Evolutionary conservation across 306 rosid genomes (phyloP), one percentile per base, ranked within the genome.

Genomic region (Gillenia trifoliata): DNA sequence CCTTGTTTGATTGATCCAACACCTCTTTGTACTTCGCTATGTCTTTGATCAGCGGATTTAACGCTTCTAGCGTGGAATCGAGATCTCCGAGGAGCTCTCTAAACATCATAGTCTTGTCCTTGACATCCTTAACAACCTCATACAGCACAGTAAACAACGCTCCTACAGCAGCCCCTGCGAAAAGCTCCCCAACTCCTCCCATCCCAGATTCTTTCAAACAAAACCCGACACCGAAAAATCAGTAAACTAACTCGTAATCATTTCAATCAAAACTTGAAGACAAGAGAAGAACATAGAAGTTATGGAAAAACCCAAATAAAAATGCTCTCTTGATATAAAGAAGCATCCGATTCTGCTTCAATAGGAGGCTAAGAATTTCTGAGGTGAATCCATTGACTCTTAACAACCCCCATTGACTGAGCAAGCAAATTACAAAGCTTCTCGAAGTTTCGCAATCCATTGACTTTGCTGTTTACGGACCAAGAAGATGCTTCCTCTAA

Each of bases 1-100:
- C 91, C 28, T 41, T 29, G 17, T 70, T 55, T 8, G 71, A 57
- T n/a, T 56, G 78, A 36, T 82, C 85, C 68, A 87, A 15, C 22
- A 11, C 17, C 47, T 17, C 56, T 70, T 84, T 78, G 4, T 45
- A 64, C 50, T 28, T 34, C 0, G 60, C 62, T 15, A 89, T 85
- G 7, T 87, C 22, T 20, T 40, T 16, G 20, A 82, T 34, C 73
- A 82, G 13, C 10, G 82, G 79, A 20, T 6, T 20, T 41, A 85
- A 29, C 29, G 67, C 26, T 11, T 8, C 7, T 16, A 89, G 69
- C 3, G 75, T 87, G 4, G 6, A 1, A 15, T 36, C 23, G 33
- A 89, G 65, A 1, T 25, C 38, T 8, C 52, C 68, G 1, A 89
- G 78, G 6, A 68, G 73, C 34, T 66, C 9, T 49, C 43, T 66